These are phyloP conservation scores for Triticum urartu DNA, from an alignment of 176 grass and related monocot genomes.

Conservation along the genomic window DNA sequence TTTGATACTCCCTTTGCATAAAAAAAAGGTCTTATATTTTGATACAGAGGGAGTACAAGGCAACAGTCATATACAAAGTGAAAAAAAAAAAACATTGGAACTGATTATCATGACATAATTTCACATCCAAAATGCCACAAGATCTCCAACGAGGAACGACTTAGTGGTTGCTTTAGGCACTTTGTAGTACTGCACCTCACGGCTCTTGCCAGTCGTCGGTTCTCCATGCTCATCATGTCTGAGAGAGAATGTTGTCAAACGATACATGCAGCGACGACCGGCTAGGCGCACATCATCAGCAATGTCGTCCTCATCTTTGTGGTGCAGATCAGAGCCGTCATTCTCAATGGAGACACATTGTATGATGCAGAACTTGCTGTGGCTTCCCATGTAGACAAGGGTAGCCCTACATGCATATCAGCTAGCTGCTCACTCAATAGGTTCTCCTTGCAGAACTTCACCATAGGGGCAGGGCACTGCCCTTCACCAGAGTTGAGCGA, in stretches of 20 bases:
- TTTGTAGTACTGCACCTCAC: constrained; percentile 15
- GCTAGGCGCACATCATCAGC: too few relatives aligned
- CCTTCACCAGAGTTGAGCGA: too few relatives aligned
- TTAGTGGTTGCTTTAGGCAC: neutral
- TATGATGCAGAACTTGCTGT: neutral
- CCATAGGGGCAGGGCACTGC: neutral
- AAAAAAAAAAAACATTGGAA: constrained; percentile 20
- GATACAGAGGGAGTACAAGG: too few relatives aligned
- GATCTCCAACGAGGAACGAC: neutral
- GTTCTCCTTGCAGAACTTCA: neutral
- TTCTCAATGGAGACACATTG: neutral
- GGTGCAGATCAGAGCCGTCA: neutral
- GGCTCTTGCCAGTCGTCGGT: neutral
- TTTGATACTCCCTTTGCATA: too few relatives aligned
- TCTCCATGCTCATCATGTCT: constrained; percentile 12
- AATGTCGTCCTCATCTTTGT: neutral
- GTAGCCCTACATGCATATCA: neutral
- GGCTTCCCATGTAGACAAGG: neutral
- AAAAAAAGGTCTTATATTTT: too few relatives aligned
- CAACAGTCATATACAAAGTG: constrained; percentile 13
- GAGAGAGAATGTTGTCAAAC: constrained; percentile 30
- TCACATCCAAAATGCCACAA: constrained; percentile 20
- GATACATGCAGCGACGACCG: neutral
- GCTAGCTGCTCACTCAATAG: neutral
- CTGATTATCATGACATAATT: constrained; percentile 13